Percentiles rank a stretch among this genome's conserved stretches.
Evolutionary conservation across 208 protist species (phyloP).

Genomic region (Trypanosoma scelopori): DNA sequence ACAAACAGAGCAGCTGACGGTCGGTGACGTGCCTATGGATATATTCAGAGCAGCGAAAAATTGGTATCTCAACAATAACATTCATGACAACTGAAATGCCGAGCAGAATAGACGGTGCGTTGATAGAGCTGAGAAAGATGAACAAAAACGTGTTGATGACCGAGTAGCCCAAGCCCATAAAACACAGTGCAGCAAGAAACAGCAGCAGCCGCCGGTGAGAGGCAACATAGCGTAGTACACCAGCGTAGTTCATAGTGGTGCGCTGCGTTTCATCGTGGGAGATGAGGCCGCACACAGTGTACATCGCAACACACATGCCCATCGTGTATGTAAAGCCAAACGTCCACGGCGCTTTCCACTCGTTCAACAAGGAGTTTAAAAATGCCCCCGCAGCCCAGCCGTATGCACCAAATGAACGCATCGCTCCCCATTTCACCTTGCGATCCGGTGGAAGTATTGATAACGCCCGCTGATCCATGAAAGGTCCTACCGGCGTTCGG

Average conservation of each 20-base stretch:
- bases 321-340: constrained; percentile 4
- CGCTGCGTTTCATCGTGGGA: constrained; percentile 3
- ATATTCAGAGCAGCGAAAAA: constrained; percentile 26
- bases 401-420: constrained; percentile 22
- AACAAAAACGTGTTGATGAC: constrained; percentile 35
- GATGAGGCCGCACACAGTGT: constrained; percentile 2
- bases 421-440: constrained; percentile 24
- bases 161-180: constrained; percentile 28
- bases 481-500: constrained; percentile 17
- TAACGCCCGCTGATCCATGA: constrained; percentile 28
- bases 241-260: constrained; percentile 13
- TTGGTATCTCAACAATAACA: constrained; percentile 37
- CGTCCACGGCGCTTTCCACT: background rate
- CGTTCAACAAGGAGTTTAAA: background rate
- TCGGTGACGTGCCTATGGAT: constrained; percentile 21
- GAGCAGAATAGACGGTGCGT: constrained; percentile 24
- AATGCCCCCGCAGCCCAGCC: constrained; percentile 20
- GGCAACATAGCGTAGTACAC: constrained; percentile 23
- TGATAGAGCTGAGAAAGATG: constrained; percentile 33
- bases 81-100: constrained; percentile 32
- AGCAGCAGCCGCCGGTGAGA: constrained; percentile 13
- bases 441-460: constrained; percentile 22
- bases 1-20: constrained; percentile 24
- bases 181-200: constrained; percentile 24
- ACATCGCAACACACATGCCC: constrained; percentile 5